Percentiles rank a stretch among this genome's conserved stretches.
Evolutionary conservation across 345 rosid genomes (phyloP).

Genomic region (Ailanthus altissimus): DNA sequence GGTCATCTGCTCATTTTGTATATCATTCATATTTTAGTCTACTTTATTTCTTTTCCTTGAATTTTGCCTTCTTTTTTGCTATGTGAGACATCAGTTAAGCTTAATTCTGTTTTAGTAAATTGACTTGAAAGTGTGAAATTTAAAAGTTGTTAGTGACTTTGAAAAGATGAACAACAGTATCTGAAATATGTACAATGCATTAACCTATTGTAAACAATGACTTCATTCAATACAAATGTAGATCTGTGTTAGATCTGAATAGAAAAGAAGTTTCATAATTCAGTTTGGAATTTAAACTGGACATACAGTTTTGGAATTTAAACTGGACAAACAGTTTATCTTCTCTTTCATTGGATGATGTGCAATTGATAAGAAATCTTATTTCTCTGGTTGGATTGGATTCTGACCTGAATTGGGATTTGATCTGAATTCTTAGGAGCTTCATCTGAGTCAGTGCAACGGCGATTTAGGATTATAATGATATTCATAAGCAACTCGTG

Average conservation of each 20-base stretch:
- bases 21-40: conserved; percentile 7
- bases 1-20: conserved; percentile 42
- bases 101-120: conserved; percentile 1
- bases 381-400: conserved; percentile 1
- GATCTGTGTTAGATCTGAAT: conserved; percentile 5
- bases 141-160: conserved; percentile 1
- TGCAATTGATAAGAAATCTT: neutral
- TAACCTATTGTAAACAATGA: neutral
- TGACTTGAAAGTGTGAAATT: neutral
- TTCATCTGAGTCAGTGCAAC: neutral
- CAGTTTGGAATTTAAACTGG: neutral
- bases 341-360: conserved; percentile 9
- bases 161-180: neutral
- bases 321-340: neutral
- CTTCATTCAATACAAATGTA: neutral
- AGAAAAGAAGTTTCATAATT: neutral
- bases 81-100: neutral
- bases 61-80: neutral
- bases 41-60: conserved; percentile 6
- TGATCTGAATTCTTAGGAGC: conserved; percentile 13
- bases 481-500: neutral
- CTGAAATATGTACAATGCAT: neutral
- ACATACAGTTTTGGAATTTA: neutral
- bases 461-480: conserved; percentile 9
- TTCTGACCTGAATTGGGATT: conserved; percentile 7